phyloP scores from a whole-genome alignment of 192 early-diverging fungal species.

The Glomus cerebriforme region DNA sequence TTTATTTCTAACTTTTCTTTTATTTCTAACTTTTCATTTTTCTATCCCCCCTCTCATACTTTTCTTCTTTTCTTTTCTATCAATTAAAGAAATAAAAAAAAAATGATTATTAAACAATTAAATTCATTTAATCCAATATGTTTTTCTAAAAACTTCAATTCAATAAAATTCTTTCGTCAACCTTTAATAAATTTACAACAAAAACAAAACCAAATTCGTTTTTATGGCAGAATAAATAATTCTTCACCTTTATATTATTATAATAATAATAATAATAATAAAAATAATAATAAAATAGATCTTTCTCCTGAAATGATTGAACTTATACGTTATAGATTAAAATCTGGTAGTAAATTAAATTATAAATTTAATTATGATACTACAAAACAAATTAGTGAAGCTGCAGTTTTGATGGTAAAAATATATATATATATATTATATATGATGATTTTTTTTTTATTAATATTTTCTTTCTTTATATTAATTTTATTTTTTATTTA shows the following conservation, averaged over 20 bases:
- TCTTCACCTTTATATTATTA: not conserved
- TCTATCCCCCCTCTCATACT: too few species aligned
- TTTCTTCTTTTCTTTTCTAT: too few species aligned
- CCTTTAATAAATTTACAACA: not conserved
- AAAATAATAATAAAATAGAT: not conserved
- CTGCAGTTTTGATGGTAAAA: conserved; percentile 19
- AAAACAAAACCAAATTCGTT: not conserved
- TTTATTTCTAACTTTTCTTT: too few species aligned
- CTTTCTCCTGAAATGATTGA: not conserved
- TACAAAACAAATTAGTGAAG: not conserved
- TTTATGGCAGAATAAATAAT: not conserved
- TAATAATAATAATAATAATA: not conserved
- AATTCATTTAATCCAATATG: not conserved
- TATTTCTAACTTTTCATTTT: too few species aligned
- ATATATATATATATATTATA: too few species aligned
- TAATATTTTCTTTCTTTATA: not conserved
- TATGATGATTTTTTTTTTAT: too few species aligned
- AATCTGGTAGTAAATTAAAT: not conserved
- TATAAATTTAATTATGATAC: conserved; percentile 2
- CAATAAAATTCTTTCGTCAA: too few species aligned
- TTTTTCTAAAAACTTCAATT: too few species aligned
- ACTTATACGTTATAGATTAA: not conserved
- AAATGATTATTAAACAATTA: not conserved
- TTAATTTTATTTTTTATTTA: too few species aligned
- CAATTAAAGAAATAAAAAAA: not conserved